Conservation (phyloP, 768 basidiomycete species). For the Boletus vinaceobasis region DNA sequence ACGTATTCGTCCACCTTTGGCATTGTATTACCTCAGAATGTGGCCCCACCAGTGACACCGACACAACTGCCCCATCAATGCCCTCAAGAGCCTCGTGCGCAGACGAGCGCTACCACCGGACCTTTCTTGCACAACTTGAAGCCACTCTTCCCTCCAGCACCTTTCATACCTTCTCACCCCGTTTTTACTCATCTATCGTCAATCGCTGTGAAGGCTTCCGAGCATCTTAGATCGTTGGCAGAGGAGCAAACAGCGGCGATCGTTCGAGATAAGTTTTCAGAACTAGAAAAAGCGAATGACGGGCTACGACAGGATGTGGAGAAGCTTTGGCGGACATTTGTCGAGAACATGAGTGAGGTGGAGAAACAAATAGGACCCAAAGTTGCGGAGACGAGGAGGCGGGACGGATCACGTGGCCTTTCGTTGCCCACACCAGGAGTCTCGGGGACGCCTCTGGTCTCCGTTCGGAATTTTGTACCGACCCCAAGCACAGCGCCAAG, state of each 20-base stretch:
- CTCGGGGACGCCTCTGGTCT: conserved; percentile 34
- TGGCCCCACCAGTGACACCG: conserved; percentile 21
- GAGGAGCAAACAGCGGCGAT: conserved; percentile 56
- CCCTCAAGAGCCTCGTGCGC: conserved; percentile 26
- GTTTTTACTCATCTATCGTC: conserved; percentile 64
- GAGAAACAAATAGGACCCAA: conserved; percentile 37
- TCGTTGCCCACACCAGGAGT: conserved; percentile 20
- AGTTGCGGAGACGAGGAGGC: conserved; percentile 12
- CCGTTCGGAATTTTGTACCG: conserved; percentile 58
- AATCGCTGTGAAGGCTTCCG: conserved; percentile 53
- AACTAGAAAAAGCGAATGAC: conserved; percentile 54
- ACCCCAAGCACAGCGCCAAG: conserved; percentile 36
- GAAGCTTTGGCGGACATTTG: conserved; percentile 58
- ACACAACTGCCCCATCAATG: conserved; percentile 25
- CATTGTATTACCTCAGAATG: conserved; percentile 38
- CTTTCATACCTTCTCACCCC: conserved; percentile 73
- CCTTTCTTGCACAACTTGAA: conserved; percentile 51
- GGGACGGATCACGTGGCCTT: conserved; percentile 22
- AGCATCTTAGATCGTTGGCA: conserved; percentile 50
- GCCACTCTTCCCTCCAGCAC: conserved; percentile 69
- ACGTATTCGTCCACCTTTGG: conserved; percentile 46
- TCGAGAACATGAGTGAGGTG: conserved; percentile 42
- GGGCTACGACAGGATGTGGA: conserved; percentile 57
- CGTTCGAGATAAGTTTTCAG: conserved; percentile 50
- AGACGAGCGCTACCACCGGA: conserved; percentile 19